A percentile compares a stretch with the other conserved stretches of the same genome.
Conservation (phyloP, 164 flowering plant species). For the Sedum album region DNA sequence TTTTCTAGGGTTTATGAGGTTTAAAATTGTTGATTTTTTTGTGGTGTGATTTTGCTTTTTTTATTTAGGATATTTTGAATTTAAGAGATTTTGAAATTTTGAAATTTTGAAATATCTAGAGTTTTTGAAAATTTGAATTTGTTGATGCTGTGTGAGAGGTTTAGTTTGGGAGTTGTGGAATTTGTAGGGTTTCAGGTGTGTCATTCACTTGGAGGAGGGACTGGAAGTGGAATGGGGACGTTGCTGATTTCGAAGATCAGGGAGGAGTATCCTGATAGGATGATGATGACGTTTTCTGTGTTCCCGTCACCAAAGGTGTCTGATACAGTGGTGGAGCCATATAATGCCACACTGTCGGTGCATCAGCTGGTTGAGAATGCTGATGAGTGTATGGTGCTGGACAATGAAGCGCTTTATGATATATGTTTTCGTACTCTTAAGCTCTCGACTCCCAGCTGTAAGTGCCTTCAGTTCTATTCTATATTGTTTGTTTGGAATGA, state of each 20-base stretch:
- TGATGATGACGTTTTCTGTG: slow-evolving; percentile 34
- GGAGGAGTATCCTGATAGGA: slow-evolving; percentile 35
- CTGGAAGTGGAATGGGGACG: slow-evolving; percentile 32
- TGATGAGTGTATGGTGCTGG: slow-evolving; percentile 30
- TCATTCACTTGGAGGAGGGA: slow-evolving; percentile 30
- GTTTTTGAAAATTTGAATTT: too few species aligned
- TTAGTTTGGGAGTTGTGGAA: too few species aligned
- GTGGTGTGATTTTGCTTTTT: too few species aligned
- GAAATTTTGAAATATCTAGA: too few species aligned
- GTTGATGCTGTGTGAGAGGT: too few species aligned
- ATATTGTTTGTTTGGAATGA: too few species aligned
- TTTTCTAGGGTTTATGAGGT: too few species aligned
- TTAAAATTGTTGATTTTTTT: too few species aligned
- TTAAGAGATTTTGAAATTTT: too few species aligned
- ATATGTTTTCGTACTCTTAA: slow-evolving; percentile 37
- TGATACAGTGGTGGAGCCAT: slow-evolving; percentile 36
- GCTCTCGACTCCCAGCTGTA: slow-evolving; percentile 37
- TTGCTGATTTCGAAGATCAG: slow-evolving; percentile 28
- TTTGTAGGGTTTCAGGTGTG: slow-evolving; percentile 28
- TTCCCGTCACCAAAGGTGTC: slow-evolving; percentile 33
- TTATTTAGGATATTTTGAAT: too few species aligned
- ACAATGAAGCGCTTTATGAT: slow-evolving; percentile 29
- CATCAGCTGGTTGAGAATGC: slow-evolving; percentile 36
- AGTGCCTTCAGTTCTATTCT: too few species aligned
- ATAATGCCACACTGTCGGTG: slow-evolving; percentile 35